phyloP scores from a whole-genome alignment of 148 eudicot species.

The Rhododendron ovatum region DNA sequence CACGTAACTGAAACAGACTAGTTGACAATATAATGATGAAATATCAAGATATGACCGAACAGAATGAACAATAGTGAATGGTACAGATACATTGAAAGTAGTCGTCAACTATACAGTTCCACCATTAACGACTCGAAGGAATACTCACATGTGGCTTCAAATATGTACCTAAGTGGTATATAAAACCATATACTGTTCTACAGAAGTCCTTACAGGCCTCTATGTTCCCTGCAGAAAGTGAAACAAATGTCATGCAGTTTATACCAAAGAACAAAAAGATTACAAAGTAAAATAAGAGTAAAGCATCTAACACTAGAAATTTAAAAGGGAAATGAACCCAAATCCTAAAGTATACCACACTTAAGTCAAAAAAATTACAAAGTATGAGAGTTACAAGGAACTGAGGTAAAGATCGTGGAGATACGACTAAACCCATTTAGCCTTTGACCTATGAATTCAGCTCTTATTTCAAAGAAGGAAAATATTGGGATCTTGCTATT shows the following conservation, averaged over 20 bases:
- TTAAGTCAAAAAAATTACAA: not conserved
- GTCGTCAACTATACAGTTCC: not conserved
- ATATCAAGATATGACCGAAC: not conserved
- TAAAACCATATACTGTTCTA: constrained; percentile 55
- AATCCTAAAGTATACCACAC: not conserved
- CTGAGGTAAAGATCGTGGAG: not conserved
- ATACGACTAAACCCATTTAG: not conserved
- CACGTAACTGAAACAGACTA: not conserved
- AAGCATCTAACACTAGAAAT: not conserved
- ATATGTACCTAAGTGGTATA: constrained; percentile 75
- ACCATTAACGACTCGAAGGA: not conserved
- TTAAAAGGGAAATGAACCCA: not conserved
- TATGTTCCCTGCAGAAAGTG: constrained; percentile 56
- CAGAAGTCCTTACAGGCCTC: constrained; percentile 70
- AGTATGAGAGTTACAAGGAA: not conserved
- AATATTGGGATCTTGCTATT: not conserved
- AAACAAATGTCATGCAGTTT: constrained; percentile 6
- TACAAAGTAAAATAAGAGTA: not conserved
- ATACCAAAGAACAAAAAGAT: not conserved
- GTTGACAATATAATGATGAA: not conserved
- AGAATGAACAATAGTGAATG: not conserved
- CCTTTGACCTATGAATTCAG: not conserved
- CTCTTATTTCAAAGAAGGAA: not conserved
- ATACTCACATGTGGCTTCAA: constrained; percentile 91
- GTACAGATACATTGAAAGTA: not conserved